Percentiles rank a stretch among this genome's conserved stretches.
phyloP scores from a whole-genome alignment of 164 flowering plant species.

The Berberis thunbergii region DNA sequence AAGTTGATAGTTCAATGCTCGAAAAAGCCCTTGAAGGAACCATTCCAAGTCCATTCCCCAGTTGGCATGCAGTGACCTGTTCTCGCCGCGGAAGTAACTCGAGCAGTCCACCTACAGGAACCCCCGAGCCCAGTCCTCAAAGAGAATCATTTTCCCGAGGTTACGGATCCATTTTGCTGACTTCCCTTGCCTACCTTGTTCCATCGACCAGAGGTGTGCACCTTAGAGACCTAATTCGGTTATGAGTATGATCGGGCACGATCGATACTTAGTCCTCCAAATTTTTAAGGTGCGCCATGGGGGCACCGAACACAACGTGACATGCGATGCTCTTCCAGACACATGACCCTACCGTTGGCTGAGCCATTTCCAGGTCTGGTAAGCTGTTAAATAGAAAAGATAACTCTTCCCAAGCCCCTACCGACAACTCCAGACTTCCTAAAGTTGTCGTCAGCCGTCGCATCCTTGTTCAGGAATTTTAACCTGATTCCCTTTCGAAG shows the following conservation, averaged over 20 bases:
- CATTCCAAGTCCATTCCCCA: background rate
- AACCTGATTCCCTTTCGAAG: constrained; percentile 2
- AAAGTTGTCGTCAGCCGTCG: background rate
- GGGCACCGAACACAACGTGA: background rate
- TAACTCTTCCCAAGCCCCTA: background rate
- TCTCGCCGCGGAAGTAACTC: too few relatives aligned
- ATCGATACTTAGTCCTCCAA: too few relatives aligned
- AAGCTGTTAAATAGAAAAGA: background rate
- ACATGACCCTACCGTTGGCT: background rate
- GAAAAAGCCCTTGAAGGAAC: constrained; percentile 1
- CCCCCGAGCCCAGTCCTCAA: too few relatives aligned
- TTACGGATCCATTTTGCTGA: too few relatives aligned
- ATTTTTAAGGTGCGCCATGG: background rate
- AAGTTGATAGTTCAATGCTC: background rate
- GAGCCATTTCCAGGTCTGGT: background rate
- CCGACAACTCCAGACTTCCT: background rate
- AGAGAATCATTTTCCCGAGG: too few relatives aligned
- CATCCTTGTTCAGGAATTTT: background rate
- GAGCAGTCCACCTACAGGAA: background rate
- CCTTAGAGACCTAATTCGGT: background rate
- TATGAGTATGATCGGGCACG: too few relatives aligned
- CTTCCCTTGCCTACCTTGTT: background rate
- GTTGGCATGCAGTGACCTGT: too few relatives aligned
- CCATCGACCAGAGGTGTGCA: background rate
- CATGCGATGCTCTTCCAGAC: background rate